Evolutionary conservation across 257 asterid genomes (phyloP).

Genomic region (Fraxinus quadrangulata): DNA sequence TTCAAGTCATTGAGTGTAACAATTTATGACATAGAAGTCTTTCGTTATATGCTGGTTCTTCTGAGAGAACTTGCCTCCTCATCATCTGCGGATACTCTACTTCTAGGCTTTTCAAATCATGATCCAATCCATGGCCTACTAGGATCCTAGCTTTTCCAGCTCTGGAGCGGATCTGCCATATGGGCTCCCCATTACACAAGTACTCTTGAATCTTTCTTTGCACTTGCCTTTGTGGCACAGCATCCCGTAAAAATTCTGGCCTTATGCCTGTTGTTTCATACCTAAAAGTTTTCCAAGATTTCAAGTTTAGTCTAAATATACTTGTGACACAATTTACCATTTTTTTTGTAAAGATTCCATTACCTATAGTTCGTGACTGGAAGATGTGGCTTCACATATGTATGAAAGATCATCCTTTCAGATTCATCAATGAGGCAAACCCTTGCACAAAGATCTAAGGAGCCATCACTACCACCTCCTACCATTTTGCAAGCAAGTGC

Average conservation of each 20-base stretch:
- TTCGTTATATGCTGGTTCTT: not conserved
- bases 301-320: conserved; percentile 16
- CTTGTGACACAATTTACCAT: not conserved
- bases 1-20: not conserved
- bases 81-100: conserved; percentile 64
- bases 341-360: not conserved
- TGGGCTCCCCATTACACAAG: conserved; percentile 85
- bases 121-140: conserved; percentile 88
- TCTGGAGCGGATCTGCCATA: conserved; percentile 80
- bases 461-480: conserved; percentile 93
- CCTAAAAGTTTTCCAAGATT: conserved; percentile 40
- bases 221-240: conserved; percentile 67
- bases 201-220: conserved; percentile 80
- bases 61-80: conserved; percentile 54
- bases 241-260: conserved; percentile 75
- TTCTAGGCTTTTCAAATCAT: conserved; percentile 79
- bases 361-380: conserved; percentile 84
- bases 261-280: conserved; percentile 81
- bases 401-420: conserved; percentile 68
- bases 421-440: conserved; percentile 74
- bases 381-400: conserved; percentile 75
- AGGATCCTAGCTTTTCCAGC: conserved; percentile 80
- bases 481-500: conserved; percentile 93
- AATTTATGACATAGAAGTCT: conserved; percentile 10
- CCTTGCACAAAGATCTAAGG: conserved; percentile 84